These are phyloP conservation scores for Mycena chlorophos DNA, from an alignment of 768 basidiomycete species.

Conservation along the genomic window DNA sequence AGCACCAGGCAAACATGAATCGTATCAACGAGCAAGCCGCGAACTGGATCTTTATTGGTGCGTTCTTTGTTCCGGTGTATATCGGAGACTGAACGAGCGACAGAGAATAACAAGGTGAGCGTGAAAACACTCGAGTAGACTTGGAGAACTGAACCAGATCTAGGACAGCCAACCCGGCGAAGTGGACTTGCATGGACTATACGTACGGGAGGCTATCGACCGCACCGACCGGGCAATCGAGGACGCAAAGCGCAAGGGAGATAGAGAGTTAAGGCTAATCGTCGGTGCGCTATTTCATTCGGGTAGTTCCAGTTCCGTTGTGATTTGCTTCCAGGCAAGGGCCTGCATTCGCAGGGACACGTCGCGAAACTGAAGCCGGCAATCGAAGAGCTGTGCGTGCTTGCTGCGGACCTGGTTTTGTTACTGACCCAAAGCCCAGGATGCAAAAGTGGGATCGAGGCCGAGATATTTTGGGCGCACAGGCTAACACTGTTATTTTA, in stretches of 20 bases:
- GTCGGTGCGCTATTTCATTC: slow-evolving; percentile 58
- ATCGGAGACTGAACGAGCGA: background rate
- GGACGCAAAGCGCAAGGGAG: slow-evolving; percentile 62
- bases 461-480: background rate
- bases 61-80: slow-evolving; percentile 3
- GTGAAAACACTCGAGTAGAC: slow-evolving; percentile 1
- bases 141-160: background rate
- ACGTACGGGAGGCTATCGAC: slow-evolving; percentile 88
- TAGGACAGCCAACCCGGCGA: slow-evolving; percentile 72
- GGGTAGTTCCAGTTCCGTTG: background rate
- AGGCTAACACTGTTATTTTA: slow-evolving; percentile 29
- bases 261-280: slow-evolving; percentile 72
- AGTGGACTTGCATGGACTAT: slow-evolving; percentile 88
- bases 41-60: slow-evolving; percentile 84
- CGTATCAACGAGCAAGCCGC: slow-evolving; percentile 77
- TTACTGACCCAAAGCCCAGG: background rate
- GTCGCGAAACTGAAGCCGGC: slow-evolving; percentile 90
- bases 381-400: slow-evolving; percentile 63
- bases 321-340: slow-evolving; percentile 59
- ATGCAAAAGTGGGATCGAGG: slow-evolving; percentile 65
- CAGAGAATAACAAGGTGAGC: slow-evolving; percentile 76
- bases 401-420: background rate
- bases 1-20: slow-evolving; percentile 77
- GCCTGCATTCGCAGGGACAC: slow-evolving; percentile 76
- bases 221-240: slow-evolving; percentile 70